Evolutionary conservation across 176 grass and related monocot genomes (phyloP).

Genomic region (Canna indica): DNA sequence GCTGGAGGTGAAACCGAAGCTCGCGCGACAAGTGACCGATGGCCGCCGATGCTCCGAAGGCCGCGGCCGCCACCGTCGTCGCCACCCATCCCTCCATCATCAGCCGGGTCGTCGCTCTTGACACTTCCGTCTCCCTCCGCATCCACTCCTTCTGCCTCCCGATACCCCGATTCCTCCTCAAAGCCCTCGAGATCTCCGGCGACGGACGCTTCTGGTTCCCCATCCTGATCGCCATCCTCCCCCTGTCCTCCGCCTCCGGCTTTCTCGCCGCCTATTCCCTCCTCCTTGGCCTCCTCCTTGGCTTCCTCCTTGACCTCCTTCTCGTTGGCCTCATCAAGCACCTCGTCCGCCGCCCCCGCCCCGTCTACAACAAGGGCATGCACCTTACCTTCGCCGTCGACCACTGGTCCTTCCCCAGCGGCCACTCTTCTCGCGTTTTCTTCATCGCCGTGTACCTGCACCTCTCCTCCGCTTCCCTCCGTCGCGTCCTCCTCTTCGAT

Average conservation of each 20-base stretch:
- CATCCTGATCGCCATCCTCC: conserved; percentile 49
- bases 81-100: conserved; percentile 13
- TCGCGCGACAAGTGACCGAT: no score
- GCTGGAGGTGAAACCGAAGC: not conserved
- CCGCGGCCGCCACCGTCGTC: not conserved
- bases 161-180: conserved; percentile 70
- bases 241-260: conserved; percentile 32
- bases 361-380: conserved; percentile 86
- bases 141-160: conserved; percentile 57
- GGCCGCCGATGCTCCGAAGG: not conserved
- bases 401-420: conserved; percentile 84
- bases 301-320: conserved; percentile 58
- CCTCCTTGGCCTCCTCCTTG: conserved; percentile 38
- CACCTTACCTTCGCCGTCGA: conserved; percentile 53
- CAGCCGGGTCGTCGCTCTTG: conserved; percentile 28
- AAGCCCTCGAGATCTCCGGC: conserved; percentile 69
- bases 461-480: conserved; percentile 6
- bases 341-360: conserved; percentile 66
- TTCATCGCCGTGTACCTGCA: conserved; percentile 49
- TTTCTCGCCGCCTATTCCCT: conserved; percentile 31
- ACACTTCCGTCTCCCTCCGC: conserved; percentile 44
- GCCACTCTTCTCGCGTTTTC: conserved; percentile 85
- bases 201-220: conserved; percentile 91
- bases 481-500: conserved; percentile 5
- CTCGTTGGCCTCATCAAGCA: conserved; percentile 65